Conservation (phyloP, 2,329 filamentous ascomycete genomes). For the Colletotrichum tamarilloi region DNA sequence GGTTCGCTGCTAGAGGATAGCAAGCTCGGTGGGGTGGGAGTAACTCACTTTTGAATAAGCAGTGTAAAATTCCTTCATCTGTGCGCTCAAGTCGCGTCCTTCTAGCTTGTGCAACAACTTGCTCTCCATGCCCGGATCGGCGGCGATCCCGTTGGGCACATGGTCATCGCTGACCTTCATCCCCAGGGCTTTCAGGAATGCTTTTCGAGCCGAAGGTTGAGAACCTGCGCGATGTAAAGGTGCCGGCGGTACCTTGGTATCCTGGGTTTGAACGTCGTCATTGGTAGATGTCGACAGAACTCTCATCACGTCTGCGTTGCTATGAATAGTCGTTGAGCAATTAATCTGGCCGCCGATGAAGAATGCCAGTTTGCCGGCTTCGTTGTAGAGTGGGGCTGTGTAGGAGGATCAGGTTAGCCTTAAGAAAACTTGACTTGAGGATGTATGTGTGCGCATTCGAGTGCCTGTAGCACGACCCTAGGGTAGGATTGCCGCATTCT, state of each 20-base stretch:
- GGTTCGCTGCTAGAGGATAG: too few relatives aligned
- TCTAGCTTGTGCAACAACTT: slow-evolving; percentile 41
- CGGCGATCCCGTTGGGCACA: background rate
- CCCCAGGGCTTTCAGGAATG: slow-evolving; percentile 24
- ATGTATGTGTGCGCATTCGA: background rate
- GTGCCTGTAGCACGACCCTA: background rate
- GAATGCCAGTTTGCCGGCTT: slow-evolving; percentile 55
- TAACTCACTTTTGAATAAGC: slow-evolving; percentile 41
- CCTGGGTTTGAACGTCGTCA: background rate
- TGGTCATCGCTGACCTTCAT: background rate
- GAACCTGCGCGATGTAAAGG: slow-evolving; percentile 2
- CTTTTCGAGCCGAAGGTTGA: slow-evolving; percentile 15
- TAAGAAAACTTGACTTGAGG: too few relatives aligned
- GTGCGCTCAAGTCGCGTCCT: slow-evolving; percentile 39
- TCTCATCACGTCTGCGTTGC: slow-evolving; percentile 57
- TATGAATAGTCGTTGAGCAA: slow-evolving; percentile 61
- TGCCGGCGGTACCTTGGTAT: background rate
- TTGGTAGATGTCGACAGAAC: slow-evolving; percentile 45
- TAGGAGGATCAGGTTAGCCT: background rate
- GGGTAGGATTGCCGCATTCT: too few relatives aligned
- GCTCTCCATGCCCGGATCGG: slow-evolving; percentile 40
- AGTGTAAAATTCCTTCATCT: slow-evolving; percentile 44
- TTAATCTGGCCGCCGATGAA: slow-evolving; percentile 66
- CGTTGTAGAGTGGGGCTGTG: slow-evolving; percentile 55
- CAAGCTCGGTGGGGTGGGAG: too few relatives aligned